A percentile compares a stretch with the other conserved stretches of the same genome.
These are phyloP conservation scores for Theobroma grandiflorum DNA, from an alignment of 441 rosid species.

Conservation along the genomic window DNA sequence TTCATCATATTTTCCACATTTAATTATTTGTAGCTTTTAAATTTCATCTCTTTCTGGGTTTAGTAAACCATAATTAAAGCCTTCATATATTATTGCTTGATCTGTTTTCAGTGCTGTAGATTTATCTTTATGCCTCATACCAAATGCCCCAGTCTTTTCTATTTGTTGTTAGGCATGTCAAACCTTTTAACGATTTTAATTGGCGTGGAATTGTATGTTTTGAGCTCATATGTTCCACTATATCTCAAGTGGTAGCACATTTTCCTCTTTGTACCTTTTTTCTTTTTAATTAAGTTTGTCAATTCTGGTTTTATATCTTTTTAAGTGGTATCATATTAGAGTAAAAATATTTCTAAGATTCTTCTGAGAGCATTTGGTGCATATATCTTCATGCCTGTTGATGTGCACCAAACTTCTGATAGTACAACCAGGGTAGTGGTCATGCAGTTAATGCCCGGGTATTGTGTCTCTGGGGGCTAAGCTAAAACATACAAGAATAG, in stretches of 20 bases:
- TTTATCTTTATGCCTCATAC: neutral
- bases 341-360: neutral
- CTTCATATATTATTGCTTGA: constrained; percentile 1
- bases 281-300: neutral
- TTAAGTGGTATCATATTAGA: neutral
- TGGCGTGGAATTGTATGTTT: constrained; percentile 8
- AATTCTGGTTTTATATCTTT: neutral
- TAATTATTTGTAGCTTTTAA: neutral
- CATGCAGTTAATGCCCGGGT: neutral
- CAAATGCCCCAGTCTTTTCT: neutral
- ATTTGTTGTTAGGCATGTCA: neutral
- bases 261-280: neutral
- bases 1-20: neutral
- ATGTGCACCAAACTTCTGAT: neutral
- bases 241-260: neutral
- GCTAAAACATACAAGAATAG: neutral
- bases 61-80: neutral
- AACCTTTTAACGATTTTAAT: constrained; percentile 5
- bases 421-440: neutral
- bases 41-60: neutral
- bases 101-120: constrained; percentile 6
- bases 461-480: neutral
- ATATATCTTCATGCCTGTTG: neutral
- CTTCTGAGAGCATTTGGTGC: neutral
- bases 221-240: neutral